Evolutionary conservation across 495 filamentous ascomycete genomes (phyloP), one percentile per base, ranked within the genome.

Genomic region (Penicillium lagena): DNA sequence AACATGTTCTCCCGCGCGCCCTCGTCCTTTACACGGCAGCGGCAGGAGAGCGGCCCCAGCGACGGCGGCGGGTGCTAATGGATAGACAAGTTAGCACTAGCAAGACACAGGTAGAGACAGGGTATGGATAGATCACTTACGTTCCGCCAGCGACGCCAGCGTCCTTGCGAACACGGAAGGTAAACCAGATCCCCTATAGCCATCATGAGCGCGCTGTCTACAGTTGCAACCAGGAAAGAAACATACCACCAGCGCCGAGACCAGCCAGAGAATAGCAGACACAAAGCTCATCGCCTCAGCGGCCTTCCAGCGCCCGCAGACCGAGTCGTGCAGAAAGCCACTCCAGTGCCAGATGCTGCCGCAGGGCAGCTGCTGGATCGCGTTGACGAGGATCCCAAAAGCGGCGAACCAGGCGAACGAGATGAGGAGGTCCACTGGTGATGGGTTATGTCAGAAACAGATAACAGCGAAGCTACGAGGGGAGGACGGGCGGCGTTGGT

Each of bases 241-340:
- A 6, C 68, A 29, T 50, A 72, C 69, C 41, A 85, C 43, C 28
- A 84, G 54, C 14, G 68, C 73, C 39, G 77, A 82, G 10, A 70
- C 76, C 28, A 86, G 75, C 82, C 82, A 87, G 56, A 77, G 66
- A 47, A 80, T 72, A 30, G 80, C 82, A n/a, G 78, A 78, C 42
- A 87, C 51, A 59, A 86, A 87, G 47, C 68, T 66, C 61, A 87
- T 86, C 1, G 82, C 83, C 50, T 83, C 72, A 31, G 74, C 71
- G 11, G 82, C 77, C 62, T 82, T 86, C 80, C 78, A 85, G 43
- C 77, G 69, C 31, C 70, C 59, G 54, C 82, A 87, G 8, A 63
- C 57, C 4, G 54, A 43, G 39, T 62, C 45, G 12, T 64, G 48
- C 9, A 55, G 51, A 37, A 79, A 68, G 11, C 22, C 15, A 4